Base-by-base conservation (phyloP, 495 filamentous ascomycete genomes). In the Hypomontagnella monticulosa region DNA sequence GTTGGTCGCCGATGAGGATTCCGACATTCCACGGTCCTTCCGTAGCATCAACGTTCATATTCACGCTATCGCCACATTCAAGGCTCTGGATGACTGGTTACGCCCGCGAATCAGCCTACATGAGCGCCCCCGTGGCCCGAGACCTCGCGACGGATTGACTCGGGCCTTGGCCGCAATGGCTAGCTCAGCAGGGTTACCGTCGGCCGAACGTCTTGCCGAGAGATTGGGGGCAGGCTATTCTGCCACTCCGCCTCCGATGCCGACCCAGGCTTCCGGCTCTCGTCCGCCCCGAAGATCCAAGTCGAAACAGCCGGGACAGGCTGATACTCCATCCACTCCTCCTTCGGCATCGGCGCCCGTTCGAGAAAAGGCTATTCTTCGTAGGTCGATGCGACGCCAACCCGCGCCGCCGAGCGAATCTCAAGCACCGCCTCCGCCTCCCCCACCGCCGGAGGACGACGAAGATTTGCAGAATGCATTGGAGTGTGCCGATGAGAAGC, bases 21-120 rank as follows among this genome's bases (percentile, higher is more conserved):
- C 91, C 0, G 90, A 96, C 23, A 93, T 98, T 48, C 94, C 93
- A 19, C 83, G 86, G 18, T 79, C 87, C 11, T 98, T 94, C 69
- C 87, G 90, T 32, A 97, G 93, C 61, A 93, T 98, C 63, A 97
- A 96, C 89, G 94, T 99, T 12, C 94, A 93, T 4, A 98, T 99
- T 61, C 96, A 99, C 76, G 96, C 96, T 27, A 98, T 99, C 73
- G 94, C 96, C 7, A 97, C 93, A 0, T 97, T 99, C 78, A 98
- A 98, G 73, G 90, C 95, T 1, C 79, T 99, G 27, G 95, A 98
- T 71, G 96, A 99, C 73, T 99, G 97, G 78, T 81, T 99, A 41
- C 88, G 94, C 51, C 95, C 96, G 2, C 83, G 94, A 53, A 97
- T 99, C 54, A 91, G 81, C 67, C 67, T 96, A 16, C 87, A 91